These are phyloP conservation scores for Wallacemonas sp. DNA, from an alignment of 208 protist genomes.

Conservation along the genomic window DNA sequence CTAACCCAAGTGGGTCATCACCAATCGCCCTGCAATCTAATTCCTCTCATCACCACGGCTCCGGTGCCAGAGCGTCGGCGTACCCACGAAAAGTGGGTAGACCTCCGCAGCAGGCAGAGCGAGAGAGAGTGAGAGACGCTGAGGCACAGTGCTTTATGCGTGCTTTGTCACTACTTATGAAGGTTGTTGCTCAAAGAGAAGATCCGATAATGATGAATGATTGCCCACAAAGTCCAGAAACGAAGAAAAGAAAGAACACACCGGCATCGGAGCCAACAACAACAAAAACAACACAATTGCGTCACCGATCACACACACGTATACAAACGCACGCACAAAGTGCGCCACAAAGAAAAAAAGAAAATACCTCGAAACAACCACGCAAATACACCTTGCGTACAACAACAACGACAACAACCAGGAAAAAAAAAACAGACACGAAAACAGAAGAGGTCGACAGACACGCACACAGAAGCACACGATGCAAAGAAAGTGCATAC, in stretches of 20 bases:
- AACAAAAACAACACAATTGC: background rate
- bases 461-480: background rate
- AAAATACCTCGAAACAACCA: background rate
- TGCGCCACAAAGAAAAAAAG: background rate
- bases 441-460: background rate
- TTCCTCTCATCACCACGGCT: too few relatives aligned
- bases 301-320: too few relatives aligned
- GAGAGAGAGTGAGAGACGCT: constrained; percentile 7
- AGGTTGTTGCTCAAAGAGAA: background rate
- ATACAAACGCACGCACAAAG: too few relatives aligned
- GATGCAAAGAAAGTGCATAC: background rate
- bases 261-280: too few relatives aligned
- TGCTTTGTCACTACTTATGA: constrained; percentile 12
- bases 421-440: constrained; percentile 12
- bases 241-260: too few relatives aligned
- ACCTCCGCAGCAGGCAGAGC: too few relatives aligned
- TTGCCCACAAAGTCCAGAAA: too few relatives aligned
- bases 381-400: background rate
- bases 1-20: too few relatives aligned
- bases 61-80: too few relatives aligned
- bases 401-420: constrained; percentile 2
- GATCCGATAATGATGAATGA: constrained; percentile 1
- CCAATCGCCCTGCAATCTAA: too few relatives aligned
- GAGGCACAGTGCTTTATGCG: background rate
- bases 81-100: too few relatives aligned